phyloP scores from a whole-genome alignment of 164 flowering plant genomes.

The Tetracentron sinense region DNA sequence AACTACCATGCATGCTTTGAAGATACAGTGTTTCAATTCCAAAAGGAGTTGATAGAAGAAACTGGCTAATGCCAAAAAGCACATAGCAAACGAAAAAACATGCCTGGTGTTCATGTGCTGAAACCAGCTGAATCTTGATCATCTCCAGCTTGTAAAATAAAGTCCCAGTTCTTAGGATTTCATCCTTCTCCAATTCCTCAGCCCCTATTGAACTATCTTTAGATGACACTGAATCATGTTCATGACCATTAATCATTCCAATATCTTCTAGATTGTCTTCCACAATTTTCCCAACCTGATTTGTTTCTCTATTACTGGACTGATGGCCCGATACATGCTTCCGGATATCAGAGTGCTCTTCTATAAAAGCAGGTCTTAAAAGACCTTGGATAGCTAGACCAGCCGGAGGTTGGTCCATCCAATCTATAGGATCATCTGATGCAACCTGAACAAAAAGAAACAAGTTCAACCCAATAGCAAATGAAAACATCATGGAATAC shows the following conservation, averaged over 20 bases:
- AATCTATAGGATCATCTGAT: slow-evolving; percentile 63
- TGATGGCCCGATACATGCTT: slow-evolving; percentile 39
- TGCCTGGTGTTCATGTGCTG: slow-evolving; percentile 70
- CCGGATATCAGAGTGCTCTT: slow-evolving; percentile 57
- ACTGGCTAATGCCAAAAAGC: background rate
- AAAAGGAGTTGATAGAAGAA: background rate
- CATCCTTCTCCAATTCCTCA: slow-evolving; percentile 47
- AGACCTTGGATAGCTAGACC: slow-evolving; percentile 77
- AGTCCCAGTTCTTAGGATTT: slow-evolving; percentile 40
- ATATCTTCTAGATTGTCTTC: slow-evolving; percentile 29
- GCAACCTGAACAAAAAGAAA: slow-evolving; percentile 39
- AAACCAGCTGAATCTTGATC: slow-evolving; percentile 61
- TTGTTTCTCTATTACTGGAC: slow-evolving; percentile 21
- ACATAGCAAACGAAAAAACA: slow-evolving; percentile 3
- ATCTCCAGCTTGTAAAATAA: slow-evolving; percentile 87
- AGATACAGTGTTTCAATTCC: background rate
- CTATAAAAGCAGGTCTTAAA: slow-evolving; percentile 66
- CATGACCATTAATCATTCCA: slow-evolving; percentile 36
- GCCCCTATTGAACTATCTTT: slow-evolving; percentile 34
- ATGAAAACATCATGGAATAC: background rate
- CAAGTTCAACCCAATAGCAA: background rate
- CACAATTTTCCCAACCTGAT: slow-evolving; percentile 18
- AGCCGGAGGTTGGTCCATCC: slow-evolving; percentile 74
- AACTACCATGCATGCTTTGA: background rate
- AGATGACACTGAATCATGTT: slow-evolving; percentile 27